phyloP scores from a whole-genome alignment of 75 land plant species.

The Gnetum montanum region DNA sequence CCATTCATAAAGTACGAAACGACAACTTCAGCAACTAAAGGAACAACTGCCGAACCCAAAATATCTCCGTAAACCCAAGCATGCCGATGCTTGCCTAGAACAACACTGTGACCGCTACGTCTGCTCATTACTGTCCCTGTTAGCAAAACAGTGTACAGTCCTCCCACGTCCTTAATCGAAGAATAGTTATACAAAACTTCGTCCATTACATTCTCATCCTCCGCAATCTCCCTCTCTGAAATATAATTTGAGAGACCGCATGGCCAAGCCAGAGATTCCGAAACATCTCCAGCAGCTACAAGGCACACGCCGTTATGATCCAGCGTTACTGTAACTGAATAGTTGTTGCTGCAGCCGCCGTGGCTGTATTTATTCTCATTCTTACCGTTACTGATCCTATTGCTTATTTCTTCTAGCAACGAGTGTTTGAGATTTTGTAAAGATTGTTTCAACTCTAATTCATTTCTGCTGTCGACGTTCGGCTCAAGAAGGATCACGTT shows the following conservation, averaged over 20 bases:
- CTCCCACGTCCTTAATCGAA: conserved; percentile 10
- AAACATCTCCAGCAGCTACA: neutral
- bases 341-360: conserved; percentile 23
- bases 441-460: neutral
- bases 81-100: conserved; percentile 88
- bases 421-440: conserved; percentile 7
- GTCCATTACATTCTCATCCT: conserved; percentile 40
- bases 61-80: conserved; percentile 59
- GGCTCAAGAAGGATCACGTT: conserved; percentile 35
- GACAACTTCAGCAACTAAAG: conserved; percentile 36
- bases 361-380: conserved; percentile 1
- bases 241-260: conserved; percentile 29
- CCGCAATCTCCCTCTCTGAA: neutral
- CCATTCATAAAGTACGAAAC: conserved; percentile 58
- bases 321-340: conserved; percentile 25
- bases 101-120: conserved; percentile 22
- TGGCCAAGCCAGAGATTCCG: conserved; percentile 20
- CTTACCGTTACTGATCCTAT: neutral
- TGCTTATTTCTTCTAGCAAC: conserved; percentile 18
- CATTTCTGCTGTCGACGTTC: conserved; percentile 6
- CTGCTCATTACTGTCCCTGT: conserved; percentile 7
- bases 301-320: conserved; percentile 29
- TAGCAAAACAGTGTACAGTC: conserved; percentile 47
- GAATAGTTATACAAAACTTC: conserved; percentile 35
- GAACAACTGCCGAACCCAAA: conserved; percentile 16